These are phyloP conservation scores for Pichia cabralensis DNA, from an alignment of 805 yeast species.

Conservation along the genomic window DNA sequence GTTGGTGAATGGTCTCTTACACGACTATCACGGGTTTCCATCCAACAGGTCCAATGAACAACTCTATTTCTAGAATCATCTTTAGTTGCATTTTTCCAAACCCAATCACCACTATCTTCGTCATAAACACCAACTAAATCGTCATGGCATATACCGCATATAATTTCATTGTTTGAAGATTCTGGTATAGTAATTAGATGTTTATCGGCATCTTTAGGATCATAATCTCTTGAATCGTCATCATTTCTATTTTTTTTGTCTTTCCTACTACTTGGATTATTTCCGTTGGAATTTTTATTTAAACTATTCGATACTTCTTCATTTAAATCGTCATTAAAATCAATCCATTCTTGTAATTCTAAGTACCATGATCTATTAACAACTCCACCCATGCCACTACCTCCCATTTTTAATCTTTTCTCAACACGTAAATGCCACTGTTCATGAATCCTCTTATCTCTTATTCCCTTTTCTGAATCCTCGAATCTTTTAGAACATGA, in stretches of 20 bases:
- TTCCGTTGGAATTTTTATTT: neutral
- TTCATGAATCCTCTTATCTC: constrained; percentile 53
- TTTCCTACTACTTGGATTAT: constrained; percentile 9
- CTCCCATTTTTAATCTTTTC: constrained; percentile 44
- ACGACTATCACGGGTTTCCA: constrained; percentile 37
- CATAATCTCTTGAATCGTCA: constrained; percentile 10
- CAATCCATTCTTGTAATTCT: constrained; percentile 60
- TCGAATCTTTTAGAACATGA: constrained; percentile 84
- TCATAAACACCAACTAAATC: constrained; percentile 52
- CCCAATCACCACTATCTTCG: constrained; percentile 73
- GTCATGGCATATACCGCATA: constrained; percentile 69
- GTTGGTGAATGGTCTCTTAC: constrained; percentile 25
- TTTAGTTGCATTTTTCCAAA: constrained; percentile 64
- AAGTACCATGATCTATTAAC: constrained; percentile 81
- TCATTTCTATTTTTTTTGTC: neutral
- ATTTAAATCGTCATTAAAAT: constrained; percentile 55
- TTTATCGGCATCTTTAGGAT: constrained; percentile 22
- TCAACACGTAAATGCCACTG: constrained; percentile 97
- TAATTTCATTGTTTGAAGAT: constrained; percentile 45
- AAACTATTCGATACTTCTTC: constrained; percentile 24
- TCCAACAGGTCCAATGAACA: constrained; percentile 59
- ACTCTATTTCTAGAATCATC: constrained; percentile 33
- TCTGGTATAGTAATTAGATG: constrained; percentile 59
- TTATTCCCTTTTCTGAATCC: constrained; percentile 44
- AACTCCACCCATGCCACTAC: constrained; percentile 34